Evolutionary conservation across 2,329 filamentous ascomycete species (phyloP), one percentile per base, ranked within the genome.

Genomic region (Aspergillus sp.): DNA sequence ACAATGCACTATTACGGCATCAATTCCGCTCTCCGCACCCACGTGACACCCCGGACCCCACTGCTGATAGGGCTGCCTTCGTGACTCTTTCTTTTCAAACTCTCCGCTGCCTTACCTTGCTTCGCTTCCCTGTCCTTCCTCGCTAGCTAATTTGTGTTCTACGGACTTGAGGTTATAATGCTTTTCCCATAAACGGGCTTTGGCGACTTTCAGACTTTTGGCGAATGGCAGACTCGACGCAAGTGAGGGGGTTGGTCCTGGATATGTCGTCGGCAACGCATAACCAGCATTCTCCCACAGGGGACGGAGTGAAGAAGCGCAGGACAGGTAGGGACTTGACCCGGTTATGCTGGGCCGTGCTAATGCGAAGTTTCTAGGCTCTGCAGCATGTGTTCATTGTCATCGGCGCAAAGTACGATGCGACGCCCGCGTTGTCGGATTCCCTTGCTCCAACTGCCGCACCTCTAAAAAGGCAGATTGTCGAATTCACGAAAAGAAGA

Each of bases 341-440:
- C 13, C 12, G 25, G 16, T 12, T 16, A 12, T 14, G 19, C 26
- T 25, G 32, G 16, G 25, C 26, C 2, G 14, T 14, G 10, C 26
- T 17, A 30, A 22, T 22, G 19, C 6, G 19, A n/a, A n/a, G n/a
- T n/a, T n/a, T 22, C 6, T 45, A 60, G 56, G 57, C 32, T 57
- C 58, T n/a, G 60, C 52, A 15, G 68, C 68, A 22, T 71, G 68
- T 37, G 49, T 67, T 25, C 57, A 61, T 38, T 71, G 68, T 33
- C 68, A 71, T 48, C 63, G 61, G 30, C 63, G 67, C 35, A 71
- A 71, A 47, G 63, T 71, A 30, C 64, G 66, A 39, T 71, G 68
- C 40, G 68, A 71, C 48, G 62, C 69, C 27, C 58, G 67, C 34
- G 42, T 56, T 13, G 63, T 64, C 19, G 68, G 68, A 10, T 43